Evolutionary conservation across 345 rosid species (phyloP).

Genomic region (Lepidium didymum): DNA sequence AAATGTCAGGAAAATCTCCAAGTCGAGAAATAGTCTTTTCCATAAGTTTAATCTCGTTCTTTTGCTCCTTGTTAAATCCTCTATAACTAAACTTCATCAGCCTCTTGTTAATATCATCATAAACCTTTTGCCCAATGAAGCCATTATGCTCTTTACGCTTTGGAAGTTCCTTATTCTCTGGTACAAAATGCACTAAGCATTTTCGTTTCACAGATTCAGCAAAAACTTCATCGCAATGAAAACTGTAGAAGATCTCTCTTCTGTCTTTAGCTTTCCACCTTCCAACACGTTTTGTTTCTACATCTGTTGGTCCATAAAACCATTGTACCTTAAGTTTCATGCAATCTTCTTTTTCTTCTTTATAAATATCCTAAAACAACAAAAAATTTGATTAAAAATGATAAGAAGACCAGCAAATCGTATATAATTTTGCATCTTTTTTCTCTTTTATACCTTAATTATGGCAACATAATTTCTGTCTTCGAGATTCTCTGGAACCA

Average conservation of each 20-base stretch:
- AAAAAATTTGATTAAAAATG: neutral
- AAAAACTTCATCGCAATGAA: slow-evolving; percentile 67
- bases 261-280: slow-evolving; percentile 58
- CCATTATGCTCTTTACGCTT: slow-evolving; percentile 50
- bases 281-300: slow-evolving; percentile 58
- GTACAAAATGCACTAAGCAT: slow-evolving; percentile 69
- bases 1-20: slow-evolving; percentile 35
- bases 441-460: slow-evolving; percentile 47
- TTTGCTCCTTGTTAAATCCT: slow-evolving; percentile 38
- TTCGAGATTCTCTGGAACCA: slow-evolving; percentile 45
- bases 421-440: neutral
- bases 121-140: slow-evolving; percentile 62
- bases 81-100: slow-evolving; percentile 41
- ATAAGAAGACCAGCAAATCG: neutral
- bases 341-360: slow-evolving; percentile 36
- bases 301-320: slow-evolving; percentile 89
- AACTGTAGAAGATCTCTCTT: slow-evolving; percentile 72
- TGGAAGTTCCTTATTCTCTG: slow-evolving; percentile 60
- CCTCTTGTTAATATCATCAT: slow-evolving; percentile 39
- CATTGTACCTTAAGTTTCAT: slow-evolving; percentile 72
- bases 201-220: slow-evolving; percentile 75
- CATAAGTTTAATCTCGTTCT: slow-evolving; percentile 52
- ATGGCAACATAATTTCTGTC: slow-evolving; percentile 74
- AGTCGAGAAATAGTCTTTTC: slow-evolving; percentile 46
- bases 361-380: slow-evolving; percentile 47